phyloP scores from a whole-genome alignment of 495 filamentous ascomycete species.

The Xylaria venustula region DNA sequence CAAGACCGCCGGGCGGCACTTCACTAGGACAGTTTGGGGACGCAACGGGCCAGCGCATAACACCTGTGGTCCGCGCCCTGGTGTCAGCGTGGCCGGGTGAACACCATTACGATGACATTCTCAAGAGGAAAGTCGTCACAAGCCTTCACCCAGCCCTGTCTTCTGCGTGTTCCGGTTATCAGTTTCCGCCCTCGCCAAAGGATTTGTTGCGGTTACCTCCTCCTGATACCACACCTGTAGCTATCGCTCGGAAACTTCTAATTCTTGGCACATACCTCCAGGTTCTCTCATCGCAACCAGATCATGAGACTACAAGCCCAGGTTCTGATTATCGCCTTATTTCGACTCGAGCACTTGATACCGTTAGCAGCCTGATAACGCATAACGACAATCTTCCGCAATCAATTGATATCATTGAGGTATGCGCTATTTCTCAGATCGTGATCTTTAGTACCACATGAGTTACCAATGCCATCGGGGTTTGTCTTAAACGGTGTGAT shows the following conservation, averaged over 20 bases:
- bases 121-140: conserved; percentile 19
- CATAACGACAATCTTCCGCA: conserved; percentile 48
- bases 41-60: conserved; percentile 18
- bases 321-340: conserved; percentile 24
- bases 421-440: neutral
- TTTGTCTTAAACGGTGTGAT: too few species aligned
- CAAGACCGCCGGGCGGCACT: neutral
- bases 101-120: conserved; percentile 35
- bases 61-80: conserved; percentile 23
- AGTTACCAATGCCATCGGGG: too few species aligned
- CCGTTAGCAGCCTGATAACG: conserved; percentile 44
- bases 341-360: conserved; percentile 36
- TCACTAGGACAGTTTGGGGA: neutral
- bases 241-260: conserved; percentile 47
- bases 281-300: conserved; percentile 26
- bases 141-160: conserved; percentile 27
- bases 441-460: neutral
- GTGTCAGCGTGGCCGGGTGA: conserved; percentile 40
- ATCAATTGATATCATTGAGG: conserved; percentile 47
- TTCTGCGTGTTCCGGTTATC: conserved; percentile 20
- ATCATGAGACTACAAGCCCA: conserved; percentile 12
- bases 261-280: conserved; percentile 44
- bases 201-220: conserved; percentile 37
- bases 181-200: conserved; percentile 19
- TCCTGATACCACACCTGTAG: conserved; percentile 40